These are phyloP conservation scores for Ustilago loliicola DNA, from an alignment of 1,284 basidiomycete species.

Conservation along the genomic window DNA sequence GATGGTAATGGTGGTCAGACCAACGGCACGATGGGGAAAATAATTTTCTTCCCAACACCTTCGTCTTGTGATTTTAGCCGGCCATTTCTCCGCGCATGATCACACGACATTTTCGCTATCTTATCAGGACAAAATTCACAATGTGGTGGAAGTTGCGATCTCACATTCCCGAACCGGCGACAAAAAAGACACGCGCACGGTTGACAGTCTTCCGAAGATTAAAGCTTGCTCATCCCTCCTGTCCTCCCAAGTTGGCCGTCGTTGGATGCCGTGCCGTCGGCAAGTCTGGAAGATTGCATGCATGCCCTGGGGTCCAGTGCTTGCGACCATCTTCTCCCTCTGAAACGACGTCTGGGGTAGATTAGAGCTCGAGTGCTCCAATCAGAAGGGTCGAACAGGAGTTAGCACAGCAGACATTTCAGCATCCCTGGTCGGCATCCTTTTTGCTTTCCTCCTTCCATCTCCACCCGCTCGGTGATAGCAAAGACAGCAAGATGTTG, in stretches of 20 bases:
- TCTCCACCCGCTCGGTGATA: conserved; percentile 6
- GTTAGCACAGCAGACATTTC: no score
- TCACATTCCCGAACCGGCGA: conserved; percentile 8
- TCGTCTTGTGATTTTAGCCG: conserved; percentile 8
- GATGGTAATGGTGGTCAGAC: background rate
- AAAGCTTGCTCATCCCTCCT: conserved; percentile 18
- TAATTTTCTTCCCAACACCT: conserved; percentile 11
- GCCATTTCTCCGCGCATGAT: conserved; percentile 13
- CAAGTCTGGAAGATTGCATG: conserved; percentile 21
- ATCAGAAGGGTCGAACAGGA: conserved; percentile 12
- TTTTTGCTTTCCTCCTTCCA: conserved; percentile 15
- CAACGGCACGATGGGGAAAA: background rate
- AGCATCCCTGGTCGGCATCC: background rate
- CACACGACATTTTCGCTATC: conserved; percentile 21
- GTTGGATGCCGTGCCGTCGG: conserved; percentile 33
- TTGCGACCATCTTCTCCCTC: background rate
- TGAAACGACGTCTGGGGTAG: conserved; percentile 2
- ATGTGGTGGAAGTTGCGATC: conserved; percentile 9
- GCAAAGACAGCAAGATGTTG: conserved; percentile 21
- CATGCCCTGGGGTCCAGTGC: conserved; percentile 9
- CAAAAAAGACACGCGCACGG: conserved; percentile 18
- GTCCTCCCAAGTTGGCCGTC: background rate
- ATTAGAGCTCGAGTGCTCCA: conserved; percentile 21
- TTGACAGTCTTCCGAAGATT: conserved; percentile 45
- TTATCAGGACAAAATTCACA: conserved; percentile 13